Conservation (phyloP, 805 yeast species). For the Yarrowia porcina region DNA sequence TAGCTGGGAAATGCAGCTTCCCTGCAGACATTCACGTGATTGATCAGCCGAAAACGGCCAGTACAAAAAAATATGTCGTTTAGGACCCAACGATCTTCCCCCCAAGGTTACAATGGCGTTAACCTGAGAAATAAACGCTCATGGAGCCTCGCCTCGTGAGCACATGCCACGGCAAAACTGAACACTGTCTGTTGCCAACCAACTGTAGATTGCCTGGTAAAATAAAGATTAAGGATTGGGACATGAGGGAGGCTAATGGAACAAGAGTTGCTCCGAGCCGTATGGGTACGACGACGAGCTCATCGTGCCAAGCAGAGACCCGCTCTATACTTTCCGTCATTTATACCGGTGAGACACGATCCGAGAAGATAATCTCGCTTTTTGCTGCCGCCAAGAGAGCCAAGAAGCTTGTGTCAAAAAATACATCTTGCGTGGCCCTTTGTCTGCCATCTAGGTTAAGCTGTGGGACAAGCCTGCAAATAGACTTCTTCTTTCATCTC, state of each 20-base stretch:
- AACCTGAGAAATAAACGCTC: background rate
- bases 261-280: background rate
- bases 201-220: background rate
- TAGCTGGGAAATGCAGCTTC: background rate
- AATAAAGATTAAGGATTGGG: conserved; percentile 18
- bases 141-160: background rate
- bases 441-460: conserved; percentile 19
- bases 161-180: background rate
- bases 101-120: background rate
- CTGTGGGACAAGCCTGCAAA: conserved; percentile 25
- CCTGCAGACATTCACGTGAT: conserved; percentile 6
- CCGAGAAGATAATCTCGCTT: background rate
- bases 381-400: conserved; percentile 25
- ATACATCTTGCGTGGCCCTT: background rate
- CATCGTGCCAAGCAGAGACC: background rate
- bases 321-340: background rate
- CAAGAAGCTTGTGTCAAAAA: conserved; percentile 18
- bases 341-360: background rate
- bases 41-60: conserved; percentile 2
- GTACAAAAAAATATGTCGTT: background rate
- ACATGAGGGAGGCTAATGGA: background rate
- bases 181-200: background rate
- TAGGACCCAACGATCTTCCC: too few species aligned
- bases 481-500: conserved; percentile 23
- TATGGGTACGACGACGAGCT: background rate